Evolutionary conservation across 2,329 filamentous ascomycete genomes (phyloP), one percentile per base, ranked within the genome.

Genomic region (Dactylellina cionopaga): DNA sequence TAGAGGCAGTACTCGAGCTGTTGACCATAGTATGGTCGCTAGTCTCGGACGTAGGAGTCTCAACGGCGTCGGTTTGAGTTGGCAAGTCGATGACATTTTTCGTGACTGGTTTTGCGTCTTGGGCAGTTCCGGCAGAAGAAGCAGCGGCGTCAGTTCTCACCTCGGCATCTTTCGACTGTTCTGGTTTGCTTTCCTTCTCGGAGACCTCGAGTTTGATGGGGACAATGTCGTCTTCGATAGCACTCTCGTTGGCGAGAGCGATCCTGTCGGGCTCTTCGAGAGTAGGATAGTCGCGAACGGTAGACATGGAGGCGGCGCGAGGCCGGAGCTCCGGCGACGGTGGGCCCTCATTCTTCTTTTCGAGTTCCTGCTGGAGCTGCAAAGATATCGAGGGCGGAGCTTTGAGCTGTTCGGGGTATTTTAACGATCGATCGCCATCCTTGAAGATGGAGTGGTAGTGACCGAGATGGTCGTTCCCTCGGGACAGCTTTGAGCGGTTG

Each of bases 1-100:
- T 84, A 54, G 85, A 87, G 47, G 82, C 82, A 73, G 80, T 79
- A 15, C 78, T 72, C 78, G 10, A 80, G 77, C 81, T 81, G 84
- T 81, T 76, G 80, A 80, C 4, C 84, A 82, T 39, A 83, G 83
- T 39, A 79, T 79, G 22, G 81, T 78, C 59, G 80, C 81, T 33
- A 29, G 78, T 77, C 17, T 77, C 68, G 17, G 77, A 77, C 22
- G 76, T 73, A n/a, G n/a, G n/a, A 6, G 76, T 76, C 46, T 78
- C 77, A 31, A 59, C 41, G 25, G 70, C 58, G 15, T 74, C 76
- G 31, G 47, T 43, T 10, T 47, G 41, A 15, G 47, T 19, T 13
- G 43, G 7, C 17, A 29, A 31, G 33, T 43, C 31, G 39, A 35
- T 17, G 44, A 15, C 51, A 49, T 41, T 24, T 6, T 52, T 39